Evolutionary conservation across 73 alveolate genomes (phyloP), one percentile per base, ranked within the genome.

Genomic region (Paraurostyla sp.): DNA sequence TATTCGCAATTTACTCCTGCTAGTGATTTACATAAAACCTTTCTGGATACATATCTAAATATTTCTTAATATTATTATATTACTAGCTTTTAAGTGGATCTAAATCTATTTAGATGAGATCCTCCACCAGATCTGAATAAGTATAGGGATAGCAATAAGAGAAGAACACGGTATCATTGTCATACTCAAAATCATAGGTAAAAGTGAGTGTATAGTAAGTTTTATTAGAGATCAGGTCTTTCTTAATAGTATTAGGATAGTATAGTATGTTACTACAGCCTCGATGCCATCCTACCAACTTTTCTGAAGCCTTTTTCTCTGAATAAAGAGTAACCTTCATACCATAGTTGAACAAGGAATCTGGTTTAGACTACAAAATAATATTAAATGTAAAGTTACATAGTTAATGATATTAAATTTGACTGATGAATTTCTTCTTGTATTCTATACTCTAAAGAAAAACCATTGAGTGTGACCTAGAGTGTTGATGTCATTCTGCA

Each of bases 381-480:
- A 90, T 75, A 35, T 29, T 32, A 45, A 23, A 2, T 27, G 6
- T 43, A 27, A n/a, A 30, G 94, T 90, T 92, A 91, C 91, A 65
- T 92, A 83, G 85, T 97, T 97, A 90, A 95, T 86, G 58, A 97
- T 92, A 73, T 93, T 93, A 85, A 93, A 93, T 60, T 80, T 96
- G 38, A 96, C 95, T 83, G 92, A 62, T 76, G 73, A 80, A 71
- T 92, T 87, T 73, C 71, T 38, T 51, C 87, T 73, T 36, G 93
- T 85, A 68, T 95, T 92, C 0, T 90, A 63, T 7, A 96, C 99
- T 45, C 98, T 54, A 84, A 95, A 97, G 90, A 86, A 97, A 88
- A 93, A 97, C 99, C 99, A 97, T 91, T 95, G 94, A 0, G 98
- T 96, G 87, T 94, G 97, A 23, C 99, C 99, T 75, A 93, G 85